These are phyloP conservation scores for Pythium brassicae DNA, from an alignment of 352 stramenopile genomes.

Conservation along the genomic window DNA sequence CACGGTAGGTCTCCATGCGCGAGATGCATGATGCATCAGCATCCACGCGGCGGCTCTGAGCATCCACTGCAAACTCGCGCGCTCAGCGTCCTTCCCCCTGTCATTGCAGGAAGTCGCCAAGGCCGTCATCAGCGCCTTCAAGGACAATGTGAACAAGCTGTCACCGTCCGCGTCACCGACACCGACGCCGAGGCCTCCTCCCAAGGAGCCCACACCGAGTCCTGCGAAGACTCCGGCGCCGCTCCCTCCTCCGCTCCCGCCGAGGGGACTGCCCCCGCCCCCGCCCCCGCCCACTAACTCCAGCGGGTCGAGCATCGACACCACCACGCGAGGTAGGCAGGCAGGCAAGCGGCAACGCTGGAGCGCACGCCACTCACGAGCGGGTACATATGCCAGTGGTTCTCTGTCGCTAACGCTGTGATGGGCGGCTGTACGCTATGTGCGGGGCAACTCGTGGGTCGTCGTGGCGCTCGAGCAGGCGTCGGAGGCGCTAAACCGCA, in stretches of 20 bases:
- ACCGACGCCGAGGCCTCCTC: background rate
- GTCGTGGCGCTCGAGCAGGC: background rate
- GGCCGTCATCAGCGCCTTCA: background rate
- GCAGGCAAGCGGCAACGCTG: too few relatives aligned
- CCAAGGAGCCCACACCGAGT: background rate
- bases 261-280: background rate
- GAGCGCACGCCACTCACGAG: too few relatives aligned
- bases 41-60: too few relatives aligned
- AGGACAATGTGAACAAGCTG: background rate
- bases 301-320: background rate
- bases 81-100: too few relatives aligned
- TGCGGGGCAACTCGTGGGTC: too few relatives aligned
- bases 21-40: too few relatives aligned
- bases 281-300: background rate
- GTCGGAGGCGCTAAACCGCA: background rate
- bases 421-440: too few relatives aligned
- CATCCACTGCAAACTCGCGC: background rate
- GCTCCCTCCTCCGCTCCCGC: too few relatives aligned
- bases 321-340: constrained; percentile 5
- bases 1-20: background rate
- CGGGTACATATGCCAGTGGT: too few relatives aligned
- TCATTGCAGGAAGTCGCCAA: constrained; percentile 5
- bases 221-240: background rate
- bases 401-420: too few relatives aligned
- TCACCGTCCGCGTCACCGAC: too few relatives aligned